These are phyloP conservation scores for Boletellus deceptivus DNA, from an alignment of 1,284 basidiomycete genomes.

Conservation along the genomic window DNA sequence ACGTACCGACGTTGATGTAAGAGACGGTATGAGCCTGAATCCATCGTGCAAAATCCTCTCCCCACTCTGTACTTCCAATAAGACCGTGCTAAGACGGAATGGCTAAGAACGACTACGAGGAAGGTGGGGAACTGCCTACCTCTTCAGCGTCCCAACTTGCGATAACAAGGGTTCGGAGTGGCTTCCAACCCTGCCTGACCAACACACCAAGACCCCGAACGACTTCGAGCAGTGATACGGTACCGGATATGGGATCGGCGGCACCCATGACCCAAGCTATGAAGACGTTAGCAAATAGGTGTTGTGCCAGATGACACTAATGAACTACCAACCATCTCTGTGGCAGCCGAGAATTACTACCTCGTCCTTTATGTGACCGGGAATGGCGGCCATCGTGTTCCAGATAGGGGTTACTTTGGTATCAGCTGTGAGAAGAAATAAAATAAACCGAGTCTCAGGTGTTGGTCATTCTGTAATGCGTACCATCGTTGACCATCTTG, in stretches of 20 bases:
- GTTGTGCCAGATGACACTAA: not conserved
- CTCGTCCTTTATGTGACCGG: conserved; percentile 84
- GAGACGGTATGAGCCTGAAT: conserved; percentile 77
- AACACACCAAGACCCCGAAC: conserved; percentile 80
- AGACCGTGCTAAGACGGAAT: conserved; percentile 67
- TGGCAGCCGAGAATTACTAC: conserved; percentile 86
- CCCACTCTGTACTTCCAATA: conserved; percentile 84
- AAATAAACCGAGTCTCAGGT: conserved; percentile 3
- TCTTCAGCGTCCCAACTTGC: conserved; percentile 95
- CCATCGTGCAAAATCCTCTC: conserved; percentile 86
- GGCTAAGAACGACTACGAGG: conserved; percentile 1
- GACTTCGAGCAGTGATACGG: conserved; percentile 82
- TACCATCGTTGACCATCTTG: conserved; percentile 65
- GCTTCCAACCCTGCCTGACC: conserved; percentile 80
- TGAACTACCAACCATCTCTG: conserved; percentile 63
- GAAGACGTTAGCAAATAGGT: conserved; percentile 25
- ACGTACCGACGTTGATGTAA: conserved; percentile 80
- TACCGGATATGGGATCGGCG: conserved; percentile 86
- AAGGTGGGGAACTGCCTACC: conserved; percentile 35
- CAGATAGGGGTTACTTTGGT: conserved; percentile 79
- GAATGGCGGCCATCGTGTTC: conserved; percentile 90
- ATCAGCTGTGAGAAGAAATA: conserved; percentile 48
- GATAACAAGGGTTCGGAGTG: conserved; percentile 83
- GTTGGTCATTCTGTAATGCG: conserved; percentile 7
- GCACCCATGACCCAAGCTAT: conserved; percentile 66